Conservation (phyloP, 1,284 basidiomycete genomes). For the Vanrija sp. region DNA sequence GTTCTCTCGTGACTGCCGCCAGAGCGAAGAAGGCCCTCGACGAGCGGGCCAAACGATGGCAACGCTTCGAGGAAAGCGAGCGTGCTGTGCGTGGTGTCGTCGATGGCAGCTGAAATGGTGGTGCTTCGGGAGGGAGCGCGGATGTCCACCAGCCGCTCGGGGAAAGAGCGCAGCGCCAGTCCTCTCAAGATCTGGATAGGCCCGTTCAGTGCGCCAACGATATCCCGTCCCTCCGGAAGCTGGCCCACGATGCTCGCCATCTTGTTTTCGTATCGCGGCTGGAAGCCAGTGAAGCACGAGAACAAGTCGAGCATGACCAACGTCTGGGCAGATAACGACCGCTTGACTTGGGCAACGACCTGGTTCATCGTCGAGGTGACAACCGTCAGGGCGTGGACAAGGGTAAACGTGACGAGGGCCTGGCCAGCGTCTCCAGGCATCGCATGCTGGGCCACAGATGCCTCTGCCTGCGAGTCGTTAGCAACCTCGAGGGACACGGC, state of each 20-base stretch:
- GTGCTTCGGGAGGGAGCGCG: constrained; percentile 18
- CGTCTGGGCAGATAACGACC: constrained; percentile 32
- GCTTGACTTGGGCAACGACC: constrained; percentile 36
- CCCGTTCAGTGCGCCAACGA: constrained; percentile 16
- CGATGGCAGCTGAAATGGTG: constrained; percentile 22
- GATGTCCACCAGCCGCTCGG: constrained; percentile 46
- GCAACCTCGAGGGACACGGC: not conserved
- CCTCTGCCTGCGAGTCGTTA: constrained; percentile 36
- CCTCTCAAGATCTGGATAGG: constrained; percentile 28
- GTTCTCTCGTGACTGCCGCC: constrained; percentile 43
- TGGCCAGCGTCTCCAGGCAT: constrained; percentile 36
- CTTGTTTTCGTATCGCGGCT: constrained; percentile 29
- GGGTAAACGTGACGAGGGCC: constrained; percentile 24
- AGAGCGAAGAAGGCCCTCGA: constrained; percentile 35
- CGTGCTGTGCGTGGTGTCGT: constrained; percentile 40
- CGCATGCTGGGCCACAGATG: constrained; percentile 32
- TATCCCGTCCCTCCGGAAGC: constrained; percentile 13
- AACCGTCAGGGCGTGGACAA: constrained; percentile 21
- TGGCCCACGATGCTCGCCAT: constrained; percentile 22
- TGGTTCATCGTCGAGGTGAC: constrained; percentile 28
- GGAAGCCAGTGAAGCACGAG: constrained; percentile 25
- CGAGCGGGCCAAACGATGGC: constrained; percentile 33
- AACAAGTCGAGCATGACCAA: constrained; percentile 45
- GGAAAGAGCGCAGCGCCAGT: constrained; percentile 43
- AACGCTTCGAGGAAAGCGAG: constrained; percentile 44